Evolutionary conservation across 2,329 filamentous ascomycete genomes (phyloP), one percentile per base, ranked within the genome.

Genomic region (Chrysoporthe cubensis): DNA sequence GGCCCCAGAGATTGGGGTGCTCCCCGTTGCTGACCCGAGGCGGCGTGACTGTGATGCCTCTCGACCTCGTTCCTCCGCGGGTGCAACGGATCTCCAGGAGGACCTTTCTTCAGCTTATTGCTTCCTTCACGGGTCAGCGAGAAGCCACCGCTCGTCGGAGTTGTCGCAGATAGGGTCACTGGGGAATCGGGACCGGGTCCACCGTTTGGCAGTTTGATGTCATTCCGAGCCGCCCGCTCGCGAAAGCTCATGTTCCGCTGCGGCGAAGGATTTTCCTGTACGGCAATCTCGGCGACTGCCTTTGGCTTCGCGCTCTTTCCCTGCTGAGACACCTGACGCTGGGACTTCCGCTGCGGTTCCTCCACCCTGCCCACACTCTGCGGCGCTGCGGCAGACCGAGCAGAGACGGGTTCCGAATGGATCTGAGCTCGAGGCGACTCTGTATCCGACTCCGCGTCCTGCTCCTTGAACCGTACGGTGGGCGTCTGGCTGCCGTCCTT

Each of bases 201-300:
- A 11, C 70, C 75, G 37, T 73, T 76, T 2, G 79, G 76, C 11
- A 79, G 70, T 18, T 77, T 75, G 52, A 80, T 72, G 26, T 84
- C 82, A 61, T 81, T 80, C 69, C 80, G 81, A 2, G 79, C 81
- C 7, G 87, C 81, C 64, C 86, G 83, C 71, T 89, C 87, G n/a
- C 86, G 85, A 76, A 88, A 87, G 76, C 87, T 90, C 52, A 87
- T 73, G 63, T 87, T 87, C 62, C 86, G 83, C 73, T 85, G 83
- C 3, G 85, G 84, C 18, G 82, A 73, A 16, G 76, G 78, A 9
- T 78, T 74, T n/a, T 71, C 52, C 58, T 71, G 66, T 65, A 64
- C 74, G n/a, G 72, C 72, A 16, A 74, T 72, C 5, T 71, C 64
- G 14, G 60, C 67, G 42, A 73, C 71, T 37, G 74, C 71, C 21